A percentile compares a stretch with the other conserved stretches of the same genome.
Conservation (phyloP, 768 basidiomycete species). For the Nidula microcarpa region DNA sequence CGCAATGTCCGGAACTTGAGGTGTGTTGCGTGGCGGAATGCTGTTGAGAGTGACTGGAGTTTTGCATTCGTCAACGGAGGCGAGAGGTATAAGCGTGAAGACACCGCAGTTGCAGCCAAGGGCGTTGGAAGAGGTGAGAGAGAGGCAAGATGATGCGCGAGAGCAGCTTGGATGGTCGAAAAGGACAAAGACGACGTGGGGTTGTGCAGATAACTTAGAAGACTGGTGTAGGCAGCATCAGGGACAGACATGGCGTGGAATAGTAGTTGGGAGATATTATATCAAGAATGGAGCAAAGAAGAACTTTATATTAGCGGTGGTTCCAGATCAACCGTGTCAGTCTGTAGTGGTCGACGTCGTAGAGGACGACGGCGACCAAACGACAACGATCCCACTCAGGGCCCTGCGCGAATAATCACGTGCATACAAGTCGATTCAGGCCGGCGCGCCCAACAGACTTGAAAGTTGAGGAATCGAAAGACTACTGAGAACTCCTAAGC, state of each 20-base stretch:
- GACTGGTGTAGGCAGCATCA: conserved; percentile 23
- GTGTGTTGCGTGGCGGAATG: conserved; percentile 61
- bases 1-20: conserved; percentile 41
- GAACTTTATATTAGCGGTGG: too few species aligned
- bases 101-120: conserved; percentile 52
- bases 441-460: too few species aligned
- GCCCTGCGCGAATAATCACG: too few species aligned
- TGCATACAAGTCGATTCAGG: too few species aligned
- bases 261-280: too few species aligned
- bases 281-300: too few species aligned
- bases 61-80: conserved; percentile 41
- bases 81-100: conserved; percentile 48
- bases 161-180: conserved; percentile 47
- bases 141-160: conserved; percentile 56
- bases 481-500: too few species aligned
- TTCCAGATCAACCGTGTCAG: too few species aligned
- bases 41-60: conserved; percentile 46
- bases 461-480: too few species aligned
- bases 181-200: conserved; percentile 39
- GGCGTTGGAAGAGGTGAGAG: conserved; percentile 51
- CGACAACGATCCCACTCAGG: too few species aligned
- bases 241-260: conserved; percentile 9
- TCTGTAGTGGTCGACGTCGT: too few species aligned
- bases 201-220: conserved; percentile 52
- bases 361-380: too few species aligned